Evolutionary conservation across 495 filamentous ascomycete genomes (phyloP).

Genomic region (Glarea lozoyensis): DNA sequence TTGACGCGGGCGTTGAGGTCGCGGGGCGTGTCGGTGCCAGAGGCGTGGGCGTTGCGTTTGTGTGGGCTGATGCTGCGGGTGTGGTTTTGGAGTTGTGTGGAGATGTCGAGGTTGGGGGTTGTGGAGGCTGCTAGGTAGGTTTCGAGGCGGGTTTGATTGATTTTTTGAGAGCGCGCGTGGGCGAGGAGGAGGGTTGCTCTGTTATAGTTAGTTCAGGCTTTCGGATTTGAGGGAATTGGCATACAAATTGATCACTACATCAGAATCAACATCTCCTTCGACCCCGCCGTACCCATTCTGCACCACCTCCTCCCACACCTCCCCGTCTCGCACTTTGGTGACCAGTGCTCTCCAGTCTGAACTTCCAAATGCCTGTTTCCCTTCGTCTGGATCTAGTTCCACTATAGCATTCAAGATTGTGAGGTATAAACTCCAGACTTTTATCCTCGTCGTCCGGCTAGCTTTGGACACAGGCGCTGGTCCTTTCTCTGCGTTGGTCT

Average conservation of each 20-base stretch:
- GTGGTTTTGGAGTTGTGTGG: constrained; percentile 41
- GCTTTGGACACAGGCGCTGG: constrained; percentile 62
- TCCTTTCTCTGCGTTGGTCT: constrained; percentile 27
- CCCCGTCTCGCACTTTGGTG: constrained; percentile 72
- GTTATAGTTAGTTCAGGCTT: constrained; percentile 4
- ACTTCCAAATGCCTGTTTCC: constrained; percentile 75
- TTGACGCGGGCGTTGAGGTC: constrained; percentile 70
- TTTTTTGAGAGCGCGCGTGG: constrained; percentile 70
- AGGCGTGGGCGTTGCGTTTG: too few species aligned
- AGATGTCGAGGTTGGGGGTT: constrained; percentile 57
- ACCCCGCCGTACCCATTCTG: constrained; percentile 73
- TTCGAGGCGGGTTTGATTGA: constrained; percentile 84
- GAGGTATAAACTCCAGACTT: constrained; percentile 94
- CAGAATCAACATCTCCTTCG: constrained; percentile 86
- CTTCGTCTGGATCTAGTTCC: constrained; percentile 83
- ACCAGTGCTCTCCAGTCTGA: constrained; percentile 75
- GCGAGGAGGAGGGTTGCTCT: constrained; percentile 80
- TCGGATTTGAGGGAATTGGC: constrained; percentile 21
- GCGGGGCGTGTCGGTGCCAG: constrained; percentile 65
- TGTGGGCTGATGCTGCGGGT: constrained; percentile 26
- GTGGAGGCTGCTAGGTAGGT: constrained; percentile 76
- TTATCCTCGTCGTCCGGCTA: constrained; percentile 72
- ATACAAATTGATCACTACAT: constrained; percentile 88
- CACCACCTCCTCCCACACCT: constrained; percentile 88
- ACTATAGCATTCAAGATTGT: constrained; percentile 85